Evolutionary conservation across 768 basidiomycete species (phyloP).

Genomic region (Hypsizygus marmoreus): DNA sequence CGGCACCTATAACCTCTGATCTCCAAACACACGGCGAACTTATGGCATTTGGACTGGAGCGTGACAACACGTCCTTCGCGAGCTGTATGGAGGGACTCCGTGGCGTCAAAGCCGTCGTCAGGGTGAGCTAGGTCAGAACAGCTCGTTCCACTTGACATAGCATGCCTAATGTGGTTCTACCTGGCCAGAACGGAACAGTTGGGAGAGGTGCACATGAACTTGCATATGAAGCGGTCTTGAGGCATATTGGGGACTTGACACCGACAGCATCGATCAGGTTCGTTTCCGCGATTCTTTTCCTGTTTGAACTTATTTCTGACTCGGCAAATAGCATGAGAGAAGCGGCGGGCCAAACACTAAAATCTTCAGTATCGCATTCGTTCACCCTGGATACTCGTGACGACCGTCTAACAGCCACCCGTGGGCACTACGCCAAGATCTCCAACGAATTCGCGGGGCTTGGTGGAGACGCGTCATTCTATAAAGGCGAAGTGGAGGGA

Average conservation of each 20-base stretch:
- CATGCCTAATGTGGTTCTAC: conserved; percentile 19
- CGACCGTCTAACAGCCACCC: conserved; percentile 61
- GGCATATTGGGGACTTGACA: conserved; percentile 71
- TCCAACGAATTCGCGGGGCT: conserved; percentile 76
- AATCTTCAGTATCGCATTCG: conserved; percentile 82
- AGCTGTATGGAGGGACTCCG: conserved; percentile 66
- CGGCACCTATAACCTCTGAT: conserved; percentile 58
- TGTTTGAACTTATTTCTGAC: background rate
- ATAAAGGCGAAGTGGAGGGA: conserved; percentile 70
- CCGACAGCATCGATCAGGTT: conserved; percentile 85
- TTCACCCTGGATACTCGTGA: conserved; percentile 78
- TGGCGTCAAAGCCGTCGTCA: conserved; percentile 67
- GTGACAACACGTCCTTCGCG: conserved; percentile 80
- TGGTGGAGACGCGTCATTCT: conserved; percentile 76
- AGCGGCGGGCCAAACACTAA: conserved; percentile 76
- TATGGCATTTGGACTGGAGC: conserved; percentile 70
- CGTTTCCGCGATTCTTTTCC: conserved; percentile 20
- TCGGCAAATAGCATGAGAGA: conserved; percentile 67
- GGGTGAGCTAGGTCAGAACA: conserved; percentile 69
- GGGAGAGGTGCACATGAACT: conserved; percentile 67
- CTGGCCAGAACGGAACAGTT: conserved; percentile 36
- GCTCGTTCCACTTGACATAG: too few relatives aligned
- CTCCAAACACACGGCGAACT: conserved; percentile 74
- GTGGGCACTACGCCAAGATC: conserved; percentile 63
- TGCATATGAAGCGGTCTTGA: conserved; percentile 79